Base-by-base conservation (phyloP, 169 alveolate genomes). In the Cyclospora cayetanensis region DNA sequence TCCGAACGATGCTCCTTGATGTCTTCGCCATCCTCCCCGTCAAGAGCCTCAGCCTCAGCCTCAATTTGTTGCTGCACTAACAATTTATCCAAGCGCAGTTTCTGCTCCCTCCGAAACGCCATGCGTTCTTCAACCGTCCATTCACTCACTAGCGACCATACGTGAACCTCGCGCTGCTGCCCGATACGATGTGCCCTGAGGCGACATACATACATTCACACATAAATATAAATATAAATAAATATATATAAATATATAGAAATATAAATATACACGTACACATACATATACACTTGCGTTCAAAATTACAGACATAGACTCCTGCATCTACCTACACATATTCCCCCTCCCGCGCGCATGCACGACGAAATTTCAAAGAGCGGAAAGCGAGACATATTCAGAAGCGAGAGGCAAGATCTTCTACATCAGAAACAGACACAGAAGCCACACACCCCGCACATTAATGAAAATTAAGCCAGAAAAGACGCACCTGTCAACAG, bases 101-200 rank as follows among this genome's bases (percentile, higher is more conserved):
- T 90, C 93, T 88, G 97, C 93, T 97, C 98, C 34, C 99, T 98
- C 83, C 99, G 97, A 93, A 98, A 97, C 9, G 99, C 98, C 98
- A 98, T 98, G 79, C 99, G 97, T 95, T 99, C 99, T 94, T 99
- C 99, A 7, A 98, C 99, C 20, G 99, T 98, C 97, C 99, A 97
- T 91, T 97, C 99, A 1, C 99, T 98, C 55, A 98, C 96, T 83
- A 99, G 94, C 55, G 99, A 96, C 97, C 98, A 98, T 37, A 99
- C 99, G 92, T 97, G 98, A 39, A 99, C 99, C 72, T 96, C 97
- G 88, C 99, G 98, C 60, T 98, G 97, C 96, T 99, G 99, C 15
- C 99, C 99, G 41, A 98, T 99, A 82, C 99, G 95, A 94, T 99
- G 99, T 15, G 99, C 99, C 85, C 99, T 96, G 94, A n/a, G n/a